A percentile compares a stretch with the other conserved stretches of the same genome.
These are phyloP conservation scores for Sechiopsis laciniata DNA, from an alignment of 306 rosid genomes.

Conservation along the genomic window DNA sequence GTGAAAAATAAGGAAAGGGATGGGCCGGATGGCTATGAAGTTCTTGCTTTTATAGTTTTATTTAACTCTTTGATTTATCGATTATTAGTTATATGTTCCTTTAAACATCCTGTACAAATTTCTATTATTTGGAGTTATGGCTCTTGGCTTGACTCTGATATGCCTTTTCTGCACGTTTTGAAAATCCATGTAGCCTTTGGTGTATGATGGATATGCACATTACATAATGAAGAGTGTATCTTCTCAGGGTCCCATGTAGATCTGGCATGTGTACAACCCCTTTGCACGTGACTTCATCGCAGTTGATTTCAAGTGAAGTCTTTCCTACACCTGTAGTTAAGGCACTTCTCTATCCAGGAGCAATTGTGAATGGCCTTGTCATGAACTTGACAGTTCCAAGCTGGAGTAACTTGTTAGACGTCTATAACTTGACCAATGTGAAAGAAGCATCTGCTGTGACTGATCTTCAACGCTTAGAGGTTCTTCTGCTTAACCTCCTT, in stretches of 20 bases:
- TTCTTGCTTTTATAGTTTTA: background rate
- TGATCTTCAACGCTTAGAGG: constrained; percentile 98
- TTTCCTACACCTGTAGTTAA: constrained; percentile 63
- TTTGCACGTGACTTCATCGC: constrained; percentile 84
- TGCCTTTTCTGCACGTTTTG: background rate
- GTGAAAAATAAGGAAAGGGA: background rate
- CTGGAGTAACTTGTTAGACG: constrained; percentile 55
- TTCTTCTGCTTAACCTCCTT: constrained; percentile 24
- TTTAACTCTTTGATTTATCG: background rate
- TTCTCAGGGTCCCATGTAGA: constrained; percentile 79
- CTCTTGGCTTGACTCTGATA: background rate
- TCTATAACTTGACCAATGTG: constrained; percentile 65
- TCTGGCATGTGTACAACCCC: constrained; percentile 83
- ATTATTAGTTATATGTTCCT: background rate
- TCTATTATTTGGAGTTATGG: too few species aligned
- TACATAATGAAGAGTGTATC: constrained; percentile 5
- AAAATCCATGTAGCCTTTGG: constrained; percentile 4
- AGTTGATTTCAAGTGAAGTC: constrained; percentile 80
- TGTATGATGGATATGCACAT: background rate
- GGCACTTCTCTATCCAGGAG: constrained; percentile 89
- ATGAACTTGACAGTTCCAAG: constrained; percentile 57
- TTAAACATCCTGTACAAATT: background rate
- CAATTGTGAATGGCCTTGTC: constrained; percentile 57
- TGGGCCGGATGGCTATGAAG: background rate
- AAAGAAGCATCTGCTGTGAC: constrained; percentile 66